A percentile compares a stretch with the other conserved stretches of the same genome.
Evolutionary conservation across 2,329 filamentous ascomycete genomes (phyloP).

Genomic region (Fusarium anthophilum): DNA sequence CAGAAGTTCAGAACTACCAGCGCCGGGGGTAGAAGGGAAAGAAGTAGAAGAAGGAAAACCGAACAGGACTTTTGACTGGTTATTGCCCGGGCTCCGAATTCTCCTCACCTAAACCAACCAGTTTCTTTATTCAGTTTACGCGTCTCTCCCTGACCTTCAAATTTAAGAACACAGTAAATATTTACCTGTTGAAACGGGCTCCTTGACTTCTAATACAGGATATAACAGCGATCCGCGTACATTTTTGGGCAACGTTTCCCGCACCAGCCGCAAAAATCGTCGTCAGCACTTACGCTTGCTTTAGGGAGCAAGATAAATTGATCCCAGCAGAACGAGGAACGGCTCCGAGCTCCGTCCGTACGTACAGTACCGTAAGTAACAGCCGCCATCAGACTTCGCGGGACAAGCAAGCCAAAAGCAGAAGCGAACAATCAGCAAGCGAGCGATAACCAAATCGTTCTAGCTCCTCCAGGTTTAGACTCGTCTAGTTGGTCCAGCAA

Average conservation of each 20-base stretch:
- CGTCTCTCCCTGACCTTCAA: constrained; percentile 15
- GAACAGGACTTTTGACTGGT: background rate
- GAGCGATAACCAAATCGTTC: constrained; percentile 11
- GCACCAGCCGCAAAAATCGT: constrained; percentile 10
- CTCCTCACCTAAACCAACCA: background rate
- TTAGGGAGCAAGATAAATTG: constrained; percentile 5
- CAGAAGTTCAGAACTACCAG: constrained; percentile 8
- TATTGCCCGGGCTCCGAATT: background rate
- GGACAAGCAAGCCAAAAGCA: constrained; percentile 8
- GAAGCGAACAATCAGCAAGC: constrained; percentile 27
- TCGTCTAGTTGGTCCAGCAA: constrained; percentile 20
- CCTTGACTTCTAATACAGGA: background rate
- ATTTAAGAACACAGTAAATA: constrained; percentile 25
- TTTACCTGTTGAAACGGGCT: constrained; percentile 1
- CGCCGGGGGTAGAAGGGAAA: background rate
- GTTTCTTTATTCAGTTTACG: constrained; percentile 5
- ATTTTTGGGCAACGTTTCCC: background rate
- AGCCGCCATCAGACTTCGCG: constrained; percentile 1
- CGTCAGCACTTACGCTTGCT: constrained; percentile 14
- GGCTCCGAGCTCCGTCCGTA: constrained; percentile 22
- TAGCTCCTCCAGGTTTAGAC: background rate
- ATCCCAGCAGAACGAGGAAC: constrained; percentile 7
- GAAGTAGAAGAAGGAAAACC: background rate
- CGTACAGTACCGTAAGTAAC: constrained; percentile 7
- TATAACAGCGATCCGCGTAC: background rate